A percentile compares a stretch with the other conserved stretches of the same genome.
Evolutionary conservation across 2,329 filamentous ascomycete species (phyloP).

Genomic region (Fusarium ramigenum): DNA sequence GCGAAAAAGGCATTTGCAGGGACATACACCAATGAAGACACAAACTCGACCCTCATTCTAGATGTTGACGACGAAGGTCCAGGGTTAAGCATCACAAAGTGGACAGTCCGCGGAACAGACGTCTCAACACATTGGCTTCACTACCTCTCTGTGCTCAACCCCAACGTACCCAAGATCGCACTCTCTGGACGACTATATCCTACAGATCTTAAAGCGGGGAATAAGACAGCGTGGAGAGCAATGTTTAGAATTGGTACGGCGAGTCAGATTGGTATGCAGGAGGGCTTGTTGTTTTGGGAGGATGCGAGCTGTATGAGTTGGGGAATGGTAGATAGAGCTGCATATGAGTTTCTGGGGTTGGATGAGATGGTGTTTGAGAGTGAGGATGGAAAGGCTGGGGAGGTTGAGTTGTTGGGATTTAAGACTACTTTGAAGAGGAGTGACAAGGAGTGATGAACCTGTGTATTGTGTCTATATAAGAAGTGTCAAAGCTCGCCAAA

Average conservation of each 20-base stretch:
- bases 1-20: background rate
- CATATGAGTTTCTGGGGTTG: background rate
- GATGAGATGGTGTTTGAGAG: constrained; percentile 10
- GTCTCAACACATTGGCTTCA: background rate
- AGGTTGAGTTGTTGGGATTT: constrained; percentile 3
- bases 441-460: accelerated
- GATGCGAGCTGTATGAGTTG: constrained; percentile 9
- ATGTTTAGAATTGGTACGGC: background rate
- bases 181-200: background rate
- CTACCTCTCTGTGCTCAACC: background rate
- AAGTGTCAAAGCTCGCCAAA: accelerated
- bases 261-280: background rate
- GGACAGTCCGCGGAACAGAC: constrained; percentile 7
- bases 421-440: background rate
- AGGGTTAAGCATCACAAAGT: background rate
- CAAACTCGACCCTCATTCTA: background rate
- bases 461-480: background rate
- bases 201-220: background rate
- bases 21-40: background rate
- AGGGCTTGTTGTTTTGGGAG: background rate
- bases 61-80: background rate
- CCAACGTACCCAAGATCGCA: background rate
- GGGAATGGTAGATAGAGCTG: background rate
- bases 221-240: background rate
- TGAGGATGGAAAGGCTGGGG: background rate